Percentiles rank a stretch among this genome's conserved stretches.
These are phyloP conservation scores for Kockovaella imperatae DNA, from an alignment of 768 basidiomycete genomes.

Conservation along the genomic window DNA sequence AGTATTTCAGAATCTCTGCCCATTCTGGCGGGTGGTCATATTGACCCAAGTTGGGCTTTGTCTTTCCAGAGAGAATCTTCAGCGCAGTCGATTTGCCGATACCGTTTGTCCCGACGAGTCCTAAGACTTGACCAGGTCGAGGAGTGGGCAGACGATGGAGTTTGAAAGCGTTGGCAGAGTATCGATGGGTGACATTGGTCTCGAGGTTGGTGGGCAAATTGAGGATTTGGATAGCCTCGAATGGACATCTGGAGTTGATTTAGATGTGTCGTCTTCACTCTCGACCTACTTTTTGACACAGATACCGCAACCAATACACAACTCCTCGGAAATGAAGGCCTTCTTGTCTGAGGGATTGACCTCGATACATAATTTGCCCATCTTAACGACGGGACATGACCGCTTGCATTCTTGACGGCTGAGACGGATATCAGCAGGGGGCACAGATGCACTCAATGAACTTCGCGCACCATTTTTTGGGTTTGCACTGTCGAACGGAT, in stretches of 20 bases:
- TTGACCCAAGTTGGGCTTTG: constrained; percentile 93
- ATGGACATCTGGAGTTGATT: constrained; percentile 67
- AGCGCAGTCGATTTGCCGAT: constrained; percentile 98
- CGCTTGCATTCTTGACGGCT: constrained; percentile 93
- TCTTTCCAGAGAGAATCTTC: constrained; percentile 91
- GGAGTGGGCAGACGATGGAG: constrained; percentile 96
- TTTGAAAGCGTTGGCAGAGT: constrained; percentile 97
- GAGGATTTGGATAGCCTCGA: constrained; percentile 98
- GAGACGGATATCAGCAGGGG: constrained; percentile 1
- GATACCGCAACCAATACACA: constrained; percentile 99
- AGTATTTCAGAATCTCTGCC: constrained; percentile 97
- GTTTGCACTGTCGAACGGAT: constrained; percentile 60
- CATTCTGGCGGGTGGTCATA: constrained; percentile 99
- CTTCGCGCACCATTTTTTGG: constrained; percentile 57
- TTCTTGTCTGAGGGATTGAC: constrained; percentile 94
- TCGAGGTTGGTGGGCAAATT: constrained; percentile 96
- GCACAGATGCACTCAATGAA: background rate
- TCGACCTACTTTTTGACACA: constrained; percentile 90
- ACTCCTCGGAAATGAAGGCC: constrained; percentile 95
- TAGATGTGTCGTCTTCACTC: background rate
- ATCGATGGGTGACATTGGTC: constrained; percentile 93
- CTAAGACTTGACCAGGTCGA: constrained; percentile 94
- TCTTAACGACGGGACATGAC: constrained; percentile 94
- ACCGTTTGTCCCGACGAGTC: constrained; percentile 97
- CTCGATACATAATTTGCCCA: constrained; percentile 98